These are phyloP conservation scores for Paracoccidioides brasiliensis DNA, from an alignment of 2,329 filamentous ascomycete species.

Conservation along the genomic window DNA sequence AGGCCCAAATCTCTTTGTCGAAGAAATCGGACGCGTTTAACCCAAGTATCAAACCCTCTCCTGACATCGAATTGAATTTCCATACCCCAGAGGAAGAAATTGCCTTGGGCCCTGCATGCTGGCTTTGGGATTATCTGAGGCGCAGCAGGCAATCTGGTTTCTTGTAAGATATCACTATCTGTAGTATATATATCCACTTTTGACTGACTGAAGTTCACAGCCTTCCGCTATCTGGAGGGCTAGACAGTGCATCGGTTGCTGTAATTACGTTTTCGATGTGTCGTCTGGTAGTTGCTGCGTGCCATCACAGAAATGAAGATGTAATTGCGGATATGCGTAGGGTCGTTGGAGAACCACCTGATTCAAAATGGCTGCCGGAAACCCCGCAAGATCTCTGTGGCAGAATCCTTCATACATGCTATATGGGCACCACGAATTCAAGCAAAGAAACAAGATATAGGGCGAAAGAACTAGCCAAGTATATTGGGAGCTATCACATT, in stretches of 20 bases:
- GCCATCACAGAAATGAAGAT: slow-evolving; percentile 15
- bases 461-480: slow-evolving; percentile 44
- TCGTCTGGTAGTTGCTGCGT: slow-evolving; percentile 17
- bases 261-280: slow-evolving; percentile 25
- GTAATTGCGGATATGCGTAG: slow-evolving; percentile 18
- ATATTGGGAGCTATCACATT: slow-evolving; percentile 57
- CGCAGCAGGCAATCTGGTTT: slow-evolving; percentile 9
- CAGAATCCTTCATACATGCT: slow-evolving; percentile 47
- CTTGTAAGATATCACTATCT: not conserved
- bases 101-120: slow-evolving; percentile 14
- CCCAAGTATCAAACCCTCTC: slow-evolving; percentile 9
- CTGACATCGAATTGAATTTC: slow-evolving; percentile 10
- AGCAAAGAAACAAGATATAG: slow-evolving; percentile 52
- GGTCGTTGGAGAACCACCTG: slow-evolving; percentile 22
- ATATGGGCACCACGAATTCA: slow-evolving; percentile 56
- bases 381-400: slow-evolving; percentile 46
- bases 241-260: slow-evolving; percentile 21
- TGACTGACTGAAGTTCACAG: slow-evolving; percentile 17
- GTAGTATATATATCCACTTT: not conserved
- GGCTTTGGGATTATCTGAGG: slow-evolving; percentile 23
- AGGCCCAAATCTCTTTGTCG: slow-evolving; percentile 17
- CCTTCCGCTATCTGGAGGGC: slow-evolving; percentile 22
- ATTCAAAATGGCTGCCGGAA: slow-evolving; percentile 33
- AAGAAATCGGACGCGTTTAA: slow-evolving; percentile 12
- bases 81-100: slow-evolving; percentile 19